phyloP scores from a whole-genome alignment of 306 rosid genomes.

The Lathyrus sativus region DNA sequence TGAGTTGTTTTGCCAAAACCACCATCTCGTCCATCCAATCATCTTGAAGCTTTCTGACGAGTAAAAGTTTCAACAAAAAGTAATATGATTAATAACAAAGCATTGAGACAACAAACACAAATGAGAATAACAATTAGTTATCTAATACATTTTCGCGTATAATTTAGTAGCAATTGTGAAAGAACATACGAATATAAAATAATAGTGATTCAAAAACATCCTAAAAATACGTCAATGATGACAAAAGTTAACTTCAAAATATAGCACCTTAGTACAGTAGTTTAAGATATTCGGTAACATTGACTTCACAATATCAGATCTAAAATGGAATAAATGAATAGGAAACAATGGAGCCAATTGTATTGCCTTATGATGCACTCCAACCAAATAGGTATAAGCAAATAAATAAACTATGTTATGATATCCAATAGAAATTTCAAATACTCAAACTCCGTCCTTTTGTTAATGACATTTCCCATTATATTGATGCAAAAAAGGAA shows the following conservation, averaged over 20 bases:
- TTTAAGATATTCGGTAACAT: not conserved
- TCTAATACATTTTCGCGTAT: not conserved
- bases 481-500: constrained; percentile 3
- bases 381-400: not conserved
- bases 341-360: not conserved
- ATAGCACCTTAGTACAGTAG: not conserved
- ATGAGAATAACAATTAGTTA: constrained; percentile 13
- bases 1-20: constrained; percentile 83
- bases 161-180: constrained; percentile 6
- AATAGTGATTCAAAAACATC: constrained; percentile 8
- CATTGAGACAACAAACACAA: constrained; percentile 27
- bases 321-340: constrained; percentile 19
- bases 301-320: not conserved
- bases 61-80: constrained; percentile 24
- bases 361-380: constrained; percentile 16
- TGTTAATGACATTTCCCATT: not conserved
- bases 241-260: not conserved
- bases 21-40: constrained; percentile 96
- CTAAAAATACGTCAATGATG: constrained; percentile 9
- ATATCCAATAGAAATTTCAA: constrained; percentile 4
- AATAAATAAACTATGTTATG: constrained; percentile 14
- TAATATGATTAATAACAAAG: not conserved
- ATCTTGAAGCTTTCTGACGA: constrained; percentile 77
- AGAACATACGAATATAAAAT: constrained; percentile 4
- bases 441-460: constrained; percentile 16